Base-by-base conservation (phyloP, 2,329 filamentous ascomycete genomes). In the Pseudocercospora eumusae region DNA sequence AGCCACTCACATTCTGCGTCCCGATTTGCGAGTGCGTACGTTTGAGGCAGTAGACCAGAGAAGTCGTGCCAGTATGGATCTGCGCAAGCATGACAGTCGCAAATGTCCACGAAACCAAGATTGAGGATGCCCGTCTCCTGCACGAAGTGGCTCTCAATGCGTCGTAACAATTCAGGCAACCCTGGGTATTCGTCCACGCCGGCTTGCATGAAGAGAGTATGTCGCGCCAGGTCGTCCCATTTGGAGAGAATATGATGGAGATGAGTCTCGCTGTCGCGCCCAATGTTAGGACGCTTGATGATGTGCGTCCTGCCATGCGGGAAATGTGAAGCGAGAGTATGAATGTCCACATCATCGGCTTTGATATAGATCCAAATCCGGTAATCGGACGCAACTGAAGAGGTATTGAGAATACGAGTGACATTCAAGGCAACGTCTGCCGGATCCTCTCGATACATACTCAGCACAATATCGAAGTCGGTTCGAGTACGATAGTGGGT, bases 161-260 rank as follows among this genome's bases (percentile, higher is more conserved):
- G 75, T 4, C 72, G 68, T 27, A 73, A 10, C 33, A 79, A 69
- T 52, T 77, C 74, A 36, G 61, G 63, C 28, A 73, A 71, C 47
- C 77, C 74, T 40, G 61, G 63, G 31, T 73, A 71, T 4, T 56
- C 54, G 64, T 82, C 73, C 27, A 79, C 63, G 31, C 75, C 74
- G 3, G 79, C 80, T 70, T 82, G 80, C 5, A 82, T 70, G 71
- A 83, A 83, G 25, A 82, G 63, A 0, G 79, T 81, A 55, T 82
- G 79, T 11, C 70, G 71, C 10, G 80, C 76, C 3, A 83, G 74
- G 21, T 66, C 67, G 40, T 81, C 76, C 77, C 77, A 83, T 45
- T 71, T 61, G 13, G 65, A 69, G 3, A 80, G 60, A 33, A 82
- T 81, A 64, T 83, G 81, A 62, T 77, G 69, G 3, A 83, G 75